phyloP scores from a whole-genome alignment of 352 stramenopile species.

The Pythium brassicae region DNA sequence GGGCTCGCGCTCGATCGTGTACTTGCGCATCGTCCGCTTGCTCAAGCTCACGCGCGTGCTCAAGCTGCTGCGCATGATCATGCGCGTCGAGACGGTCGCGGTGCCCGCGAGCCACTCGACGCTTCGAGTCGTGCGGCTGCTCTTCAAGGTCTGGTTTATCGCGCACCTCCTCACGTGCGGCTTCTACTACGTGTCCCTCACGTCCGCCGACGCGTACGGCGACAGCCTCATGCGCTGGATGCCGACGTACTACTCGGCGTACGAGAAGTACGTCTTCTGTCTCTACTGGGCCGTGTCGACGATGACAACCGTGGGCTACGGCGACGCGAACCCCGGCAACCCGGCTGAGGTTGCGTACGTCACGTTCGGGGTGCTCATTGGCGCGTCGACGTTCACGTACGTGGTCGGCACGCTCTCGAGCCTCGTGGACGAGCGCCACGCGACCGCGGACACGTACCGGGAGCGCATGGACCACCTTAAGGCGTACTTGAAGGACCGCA shows the following conservation, averaged over 20 bases:
- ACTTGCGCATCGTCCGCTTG: slow-evolving; percentile 67
- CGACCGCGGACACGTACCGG: slow-evolving; percentile 38
- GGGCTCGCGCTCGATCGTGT: slow-evolving; percentile 29
- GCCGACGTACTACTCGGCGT: slow-evolving; percentile 19
- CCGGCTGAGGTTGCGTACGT: slow-evolving; percentile 54
- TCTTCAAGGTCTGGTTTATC: slow-evolving; percentile 63
- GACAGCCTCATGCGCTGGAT: slow-evolving; percentile 25
- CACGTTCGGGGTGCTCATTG: slow-evolving; percentile 47
- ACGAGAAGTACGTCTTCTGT: slow-evolving; percentile 65
- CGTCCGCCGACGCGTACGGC: slow-evolving; percentile 26
- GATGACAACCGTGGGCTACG: slow-evolving; percentile 79
- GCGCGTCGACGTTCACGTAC: slow-evolving; percentile 70
- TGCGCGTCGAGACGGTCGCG: slow-evolving; percentile 44
- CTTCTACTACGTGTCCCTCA: slow-evolving; percentile 52
- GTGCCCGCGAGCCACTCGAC: slow-evolving; percentile 45
- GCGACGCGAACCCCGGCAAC: slow-evolving; percentile 57
- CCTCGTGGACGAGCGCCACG: slow-evolving; percentile 70
- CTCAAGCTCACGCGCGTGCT: slow-evolving; percentile 85
- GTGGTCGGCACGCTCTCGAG: slow-evolving; percentile 73
- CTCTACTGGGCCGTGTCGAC: slow-evolving; percentile 79
- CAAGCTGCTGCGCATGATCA: slow-evolving; percentile 76
- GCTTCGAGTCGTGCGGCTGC: slow-evolving; percentile 47
- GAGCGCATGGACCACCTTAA: slow-evolving; percentile 74
- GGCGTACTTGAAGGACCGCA: slow-evolving; percentile 65
- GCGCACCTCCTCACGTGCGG: slow-evolving; percentile 55